These are phyloP conservation scores for Gregarina niphandrodes DNA, from an alignment of 169 alveolate species.

Conservation along the genomic window DNA sequence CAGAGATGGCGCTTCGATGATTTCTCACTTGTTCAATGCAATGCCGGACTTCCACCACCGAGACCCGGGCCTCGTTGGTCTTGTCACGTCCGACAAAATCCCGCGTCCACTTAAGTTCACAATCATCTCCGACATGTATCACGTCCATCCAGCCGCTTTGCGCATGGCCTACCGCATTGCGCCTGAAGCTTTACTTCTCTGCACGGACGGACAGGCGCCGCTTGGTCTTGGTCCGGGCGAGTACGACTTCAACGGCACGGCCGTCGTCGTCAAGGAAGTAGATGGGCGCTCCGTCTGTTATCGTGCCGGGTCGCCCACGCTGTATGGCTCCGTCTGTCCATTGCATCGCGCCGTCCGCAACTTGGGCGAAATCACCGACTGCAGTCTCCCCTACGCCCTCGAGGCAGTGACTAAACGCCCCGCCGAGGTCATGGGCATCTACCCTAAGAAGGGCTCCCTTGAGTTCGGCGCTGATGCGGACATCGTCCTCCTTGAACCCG, in stretches of 20 bases:
- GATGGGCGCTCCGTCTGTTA: no score
- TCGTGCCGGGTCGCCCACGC: no score
- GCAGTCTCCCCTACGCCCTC: neutral
- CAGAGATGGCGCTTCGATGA: neutral
- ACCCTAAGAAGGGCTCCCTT: neutral
- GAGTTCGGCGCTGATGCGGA: neutral
- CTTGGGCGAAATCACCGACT: neutral
- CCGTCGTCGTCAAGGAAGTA: neutral
- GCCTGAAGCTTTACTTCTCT: neutral
- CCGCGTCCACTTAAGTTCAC: neutral
- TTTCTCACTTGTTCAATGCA: neutral
- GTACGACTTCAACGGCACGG: neutral
- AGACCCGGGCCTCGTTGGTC: constrained; percentile 1
- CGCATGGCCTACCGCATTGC: neutral
- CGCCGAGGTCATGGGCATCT: neutral
- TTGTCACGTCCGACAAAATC: neutral
- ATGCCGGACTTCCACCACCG: neutral
- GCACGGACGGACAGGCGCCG: neutral
- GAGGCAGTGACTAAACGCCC: neutral
- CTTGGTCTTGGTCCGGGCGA: no score
- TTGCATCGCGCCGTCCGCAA: neutral
- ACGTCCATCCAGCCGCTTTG: neutral
- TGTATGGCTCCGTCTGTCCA: neutral
- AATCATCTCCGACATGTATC: neutral
- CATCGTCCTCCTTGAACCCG: neutral